phyloP scores from a whole-genome alignment of 495 filamentous ascomycete species.

The Penicillium paradoxum region DNA sequence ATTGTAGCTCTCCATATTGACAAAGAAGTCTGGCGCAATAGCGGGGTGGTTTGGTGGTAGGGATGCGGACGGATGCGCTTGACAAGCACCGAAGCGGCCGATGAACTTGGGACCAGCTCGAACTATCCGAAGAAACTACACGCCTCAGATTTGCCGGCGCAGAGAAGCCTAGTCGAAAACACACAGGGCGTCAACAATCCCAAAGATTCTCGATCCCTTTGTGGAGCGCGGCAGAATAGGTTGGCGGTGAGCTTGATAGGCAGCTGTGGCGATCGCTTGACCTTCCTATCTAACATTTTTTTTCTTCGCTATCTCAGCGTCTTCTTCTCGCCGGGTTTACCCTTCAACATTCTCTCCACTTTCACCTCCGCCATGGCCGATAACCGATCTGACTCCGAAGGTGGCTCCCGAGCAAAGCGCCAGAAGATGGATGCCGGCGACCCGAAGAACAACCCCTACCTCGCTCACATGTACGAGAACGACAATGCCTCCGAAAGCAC shows the following conservation, averaged over 20 bases:
- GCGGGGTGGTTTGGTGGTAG: conserved; percentile 9
- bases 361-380: conserved; percentile 36
- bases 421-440: conserved; percentile 50
- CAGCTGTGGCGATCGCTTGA: conserved; percentile 28
- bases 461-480: conserved; percentile 78
- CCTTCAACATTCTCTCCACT: conserved; percentile 13
- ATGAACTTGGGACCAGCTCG: not conserved
- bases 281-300: conserved; percentile 35
- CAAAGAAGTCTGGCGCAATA: conserved; percentile 5
- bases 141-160: not conserved
- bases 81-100: not conserved
- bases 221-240: conserved; percentile 29
- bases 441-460: conserved; percentile 72
- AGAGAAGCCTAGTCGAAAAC: not conserved
- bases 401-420: conserved; percentile 43
- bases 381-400: conserved; percentile 38
- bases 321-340: conserved; percentile 1
- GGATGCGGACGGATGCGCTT: conserved; percentile 2
- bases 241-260: conserved; percentile 33
- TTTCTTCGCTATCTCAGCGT: conserved; percentile 18
- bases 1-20: conserved; percentile 40
- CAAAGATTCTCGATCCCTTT: conserved; percentile 23
- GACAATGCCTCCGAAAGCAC: conserved; percentile 43
- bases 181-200: conserved; percentile 4
- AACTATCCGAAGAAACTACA: not conserved